phyloP scores from a whole-genome alignment of 2,329 filamentous ascomycete species.

The Fusarium sp. region DNA sequence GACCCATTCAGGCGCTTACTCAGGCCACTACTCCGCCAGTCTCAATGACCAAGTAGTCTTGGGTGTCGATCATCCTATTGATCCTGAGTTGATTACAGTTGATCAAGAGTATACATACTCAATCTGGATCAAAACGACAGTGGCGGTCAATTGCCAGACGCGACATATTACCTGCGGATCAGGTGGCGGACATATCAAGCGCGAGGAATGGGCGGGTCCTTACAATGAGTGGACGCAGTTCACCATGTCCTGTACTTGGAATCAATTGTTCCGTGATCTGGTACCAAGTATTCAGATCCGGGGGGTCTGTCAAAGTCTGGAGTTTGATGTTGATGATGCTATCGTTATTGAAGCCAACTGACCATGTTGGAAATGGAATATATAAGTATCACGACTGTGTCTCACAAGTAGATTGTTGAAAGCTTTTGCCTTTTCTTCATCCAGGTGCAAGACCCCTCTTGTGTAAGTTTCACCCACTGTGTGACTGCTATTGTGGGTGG shows the following conservation, averaged over 20 bases:
- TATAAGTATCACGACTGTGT: not conserved
- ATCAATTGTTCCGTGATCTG: fast-evolving
- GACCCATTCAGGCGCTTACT: not conserved
- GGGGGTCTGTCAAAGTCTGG: not conserved
- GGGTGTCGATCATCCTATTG: not conserved
- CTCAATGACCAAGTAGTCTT: not conserved
- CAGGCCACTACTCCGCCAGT: not conserved
- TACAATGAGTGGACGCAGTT: not conserved
- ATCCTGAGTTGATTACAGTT: not conserved
- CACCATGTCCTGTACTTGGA: not conserved
- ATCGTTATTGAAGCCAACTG: not conserved
- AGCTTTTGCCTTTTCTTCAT: too few species aligned
- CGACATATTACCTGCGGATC: not conserved
- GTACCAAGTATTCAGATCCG: not conserved
- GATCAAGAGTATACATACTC: not conserved
- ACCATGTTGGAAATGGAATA: not conserved
- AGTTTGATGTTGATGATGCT: constrained; percentile 1
- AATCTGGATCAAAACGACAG: not conserved
- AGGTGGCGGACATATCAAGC: fast-evolving
- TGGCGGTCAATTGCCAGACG: not conserved
- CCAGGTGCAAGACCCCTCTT: too few species aligned
- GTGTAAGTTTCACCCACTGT: too few species aligned
- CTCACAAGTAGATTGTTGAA: too few species aligned
- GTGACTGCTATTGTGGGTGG: too few species aligned
- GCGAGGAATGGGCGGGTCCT: not conserved